Percentiles rank a stretch among this genome's conserved stretches.
Evolutionary conservation across 2,329 filamentous ascomycete species (phyloP).

Genomic region (Blastomyces parvus): DNA sequence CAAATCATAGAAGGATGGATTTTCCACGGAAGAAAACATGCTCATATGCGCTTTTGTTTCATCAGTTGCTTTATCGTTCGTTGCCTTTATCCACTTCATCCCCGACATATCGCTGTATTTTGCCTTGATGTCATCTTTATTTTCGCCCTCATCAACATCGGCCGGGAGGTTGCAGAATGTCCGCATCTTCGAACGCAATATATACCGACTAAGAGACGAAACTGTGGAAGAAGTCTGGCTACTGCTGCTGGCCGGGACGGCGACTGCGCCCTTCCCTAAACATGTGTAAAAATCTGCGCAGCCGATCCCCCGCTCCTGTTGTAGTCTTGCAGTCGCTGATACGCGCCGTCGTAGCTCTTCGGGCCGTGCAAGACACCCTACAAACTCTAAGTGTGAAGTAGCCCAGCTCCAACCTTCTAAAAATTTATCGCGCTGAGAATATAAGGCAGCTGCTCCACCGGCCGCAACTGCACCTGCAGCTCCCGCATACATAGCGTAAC

Average conservation of each 20-base stretch:
- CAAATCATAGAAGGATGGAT: constrained; percentile 36
- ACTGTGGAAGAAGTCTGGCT: constrained; percentile 20
- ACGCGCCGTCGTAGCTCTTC: constrained; percentile 72
- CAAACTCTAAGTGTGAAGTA: constrained; percentile 83
- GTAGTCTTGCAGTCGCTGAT: constrained; percentile 54
- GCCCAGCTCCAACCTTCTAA: constrained; percentile 70
- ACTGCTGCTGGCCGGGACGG: constrained; percentile 18
- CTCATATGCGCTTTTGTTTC: constrained; percentile 68
- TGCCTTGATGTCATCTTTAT: constrained; percentile 22
- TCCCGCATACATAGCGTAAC: constrained; percentile 74
- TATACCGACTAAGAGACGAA: constrained; percentile 27
- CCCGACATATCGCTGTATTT: constrained; percentile 24
- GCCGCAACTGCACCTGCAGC: constrained; percentile 70
- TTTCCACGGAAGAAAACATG: constrained; percentile 39
- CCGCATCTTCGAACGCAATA: constrained; percentile 49
- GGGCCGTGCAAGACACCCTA: constrained; percentile 75
- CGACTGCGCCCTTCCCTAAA: constrained; percentile 57
- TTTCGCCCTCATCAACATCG: constrained; percentile 31
- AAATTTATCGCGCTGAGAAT: constrained; percentile 73
- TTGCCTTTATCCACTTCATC: constrained; percentile 56
- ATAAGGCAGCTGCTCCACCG: constrained; percentile 74
- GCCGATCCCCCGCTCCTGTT: constrained; percentile 57
- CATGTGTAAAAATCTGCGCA: constrained; percentile 83
- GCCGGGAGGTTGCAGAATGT: constrained; percentile 82
- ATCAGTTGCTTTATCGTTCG: constrained; percentile 70